Evolutionary conservation across 768 basidiomycete species (phyloP).

Genomic region (Fistulinella prunicolor): DNA sequence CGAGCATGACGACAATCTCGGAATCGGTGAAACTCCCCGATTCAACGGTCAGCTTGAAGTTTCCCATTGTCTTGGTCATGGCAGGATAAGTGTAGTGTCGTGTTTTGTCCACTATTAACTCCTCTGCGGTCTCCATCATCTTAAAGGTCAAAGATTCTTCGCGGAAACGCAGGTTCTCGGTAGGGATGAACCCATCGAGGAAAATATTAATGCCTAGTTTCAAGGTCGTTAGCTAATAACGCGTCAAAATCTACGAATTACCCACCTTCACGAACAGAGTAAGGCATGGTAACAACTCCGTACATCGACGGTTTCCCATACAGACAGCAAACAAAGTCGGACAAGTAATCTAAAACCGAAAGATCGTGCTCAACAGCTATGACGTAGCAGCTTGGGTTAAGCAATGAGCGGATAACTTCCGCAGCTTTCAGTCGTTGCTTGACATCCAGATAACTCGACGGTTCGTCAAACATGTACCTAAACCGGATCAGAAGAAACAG

Average conservation of each 20-base stretch:
- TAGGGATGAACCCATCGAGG: slow-evolving; percentile 97
- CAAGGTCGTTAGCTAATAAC: not conserved
- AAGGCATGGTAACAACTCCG: slow-evolving; percentile 99
- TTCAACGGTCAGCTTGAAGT: slow-evolving; percentile 93
- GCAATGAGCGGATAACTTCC: slow-evolving; percentile 86
- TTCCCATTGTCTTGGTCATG: slow-evolving; percentile 96
- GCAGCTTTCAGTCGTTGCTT: slow-evolving; percentile 94
- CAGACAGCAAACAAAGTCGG: slow-evolving; percentile 96
- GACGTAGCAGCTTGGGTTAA: slow-evolving; percentile 84
- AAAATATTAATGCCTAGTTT: slow-evolving; percentile 94
- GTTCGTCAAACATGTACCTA: slow-evolving; percentile 99
- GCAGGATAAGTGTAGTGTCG: slow-evolving; percentile 87
- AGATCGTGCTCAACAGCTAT: slow-evolving; percentile 99
- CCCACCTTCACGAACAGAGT: slow-evolving; percentile 93
- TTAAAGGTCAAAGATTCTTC: slow-evolving; percentile 96
- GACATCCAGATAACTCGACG: slow-evolving; percentile 96
- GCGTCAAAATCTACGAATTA: slow-evolving; percentile 1
- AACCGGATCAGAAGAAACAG: slow-evolving; percentile 4
- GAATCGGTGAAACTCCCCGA: slow-evolving; percentile 94
- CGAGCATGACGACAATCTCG: slow-evolving; percentile 98
- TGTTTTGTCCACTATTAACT: slow-evolving; percentile 81
- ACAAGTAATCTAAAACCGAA: slow-evolving; percentile 96
- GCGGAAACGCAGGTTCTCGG: slow-evolving; percentile 97
- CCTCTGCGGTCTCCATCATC: slow-evolving; percentile 96
- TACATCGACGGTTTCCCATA: slow-evolving; percentile 98